A percentile compares a stretch with the other conserved stretches of the same genome.
phyloP scores from a whole-genome alignment of 2,329 filamentous ascomycete species.

The Apiospora rasikravindrae region DNA sequence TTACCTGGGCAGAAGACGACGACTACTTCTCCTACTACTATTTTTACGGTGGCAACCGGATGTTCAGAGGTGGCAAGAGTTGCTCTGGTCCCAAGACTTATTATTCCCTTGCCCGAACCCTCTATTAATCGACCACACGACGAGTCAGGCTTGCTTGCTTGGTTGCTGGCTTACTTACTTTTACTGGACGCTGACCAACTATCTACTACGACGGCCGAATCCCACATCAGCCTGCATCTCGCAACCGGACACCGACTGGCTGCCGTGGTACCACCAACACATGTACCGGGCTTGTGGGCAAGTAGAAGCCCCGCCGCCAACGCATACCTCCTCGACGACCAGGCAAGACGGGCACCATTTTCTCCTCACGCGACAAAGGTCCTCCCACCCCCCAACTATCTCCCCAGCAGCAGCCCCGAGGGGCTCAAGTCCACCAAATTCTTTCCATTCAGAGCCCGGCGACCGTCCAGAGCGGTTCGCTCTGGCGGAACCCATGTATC shows the following conservation, averaged over 20 bases:
- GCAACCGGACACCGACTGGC: slow-evolving; percentile 28
- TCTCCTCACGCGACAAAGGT: slow-evolving; percentile 38
- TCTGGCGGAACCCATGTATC: slow-evolving; percentile 78
- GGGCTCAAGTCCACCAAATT: slow-evolving; percentile 60
- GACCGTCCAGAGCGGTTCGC: slow-evolving; percentile 76
- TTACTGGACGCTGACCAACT: not conserved
- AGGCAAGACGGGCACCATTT: slow-evolving; percentile 38
- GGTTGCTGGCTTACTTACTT: not conserved
- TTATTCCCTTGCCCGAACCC: slow-evolving; percentile 10
- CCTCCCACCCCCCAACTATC: slow-evolving; percentile 36
- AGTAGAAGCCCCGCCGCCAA: slow-evolving; percentile 37
- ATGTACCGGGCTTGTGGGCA: slow-evolving; percentile 43
- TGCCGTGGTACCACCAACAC: slow-evolving; percentile 35
- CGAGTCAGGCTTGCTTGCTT: slow-evolving; percentile 3
- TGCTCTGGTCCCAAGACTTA: slow-evolving; percentile 1
- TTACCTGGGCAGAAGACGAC: not conserved
- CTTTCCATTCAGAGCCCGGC: slow-evolving; percentile 66
- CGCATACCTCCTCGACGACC: slow-evolving; percentile 32
- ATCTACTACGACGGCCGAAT: not conserved
- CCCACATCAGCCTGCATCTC: slow-evolving; percentile 15
- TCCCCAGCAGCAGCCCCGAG: slow-evolving; percentile 55
- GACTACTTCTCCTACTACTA: not conserved
- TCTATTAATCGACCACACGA: slow-evolving; percentile 5
- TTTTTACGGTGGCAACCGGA: slow-evolving; percentile 37
- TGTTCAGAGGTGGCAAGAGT: slow-evolving; percentile 31